Conservation (phyloP, 192 early-diverging fungal genomes). For the Martensiomyces pterosporus region DNA sequence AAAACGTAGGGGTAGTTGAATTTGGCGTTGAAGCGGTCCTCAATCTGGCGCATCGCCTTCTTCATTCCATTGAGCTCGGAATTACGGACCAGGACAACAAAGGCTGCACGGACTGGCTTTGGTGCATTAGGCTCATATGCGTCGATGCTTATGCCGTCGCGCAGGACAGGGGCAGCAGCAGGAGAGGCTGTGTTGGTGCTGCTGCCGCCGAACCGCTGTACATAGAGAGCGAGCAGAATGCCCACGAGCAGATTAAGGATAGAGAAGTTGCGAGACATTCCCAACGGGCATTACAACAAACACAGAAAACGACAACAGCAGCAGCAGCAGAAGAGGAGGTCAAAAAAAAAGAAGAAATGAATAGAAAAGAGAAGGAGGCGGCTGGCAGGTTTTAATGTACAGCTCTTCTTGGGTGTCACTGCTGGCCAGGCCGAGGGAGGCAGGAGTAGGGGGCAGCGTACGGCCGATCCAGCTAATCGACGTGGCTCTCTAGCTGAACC, state of each 20-base stretch:
- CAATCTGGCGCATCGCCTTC: conserved; percentile 64
- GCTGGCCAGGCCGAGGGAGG: no score
- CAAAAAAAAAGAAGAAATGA: conserved; percentile 5
- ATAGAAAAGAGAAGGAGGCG: neutral
- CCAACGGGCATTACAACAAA: conserved; percentile 5
- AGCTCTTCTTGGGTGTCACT: no score
- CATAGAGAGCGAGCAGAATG: conserved; percentile 20
- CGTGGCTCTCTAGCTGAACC: conserved; percentile 33
- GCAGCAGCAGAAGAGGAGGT: no score
- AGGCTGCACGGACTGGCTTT: conserved; percentile 53
- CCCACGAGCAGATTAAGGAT: conserved; percentile 26
- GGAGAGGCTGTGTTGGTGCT: no score
- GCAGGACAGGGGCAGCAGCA: no score
- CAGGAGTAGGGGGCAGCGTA: no score
- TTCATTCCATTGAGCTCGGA: conserved; percentile 60
- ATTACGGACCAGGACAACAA: conserved; percentile 77
- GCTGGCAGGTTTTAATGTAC: no score
- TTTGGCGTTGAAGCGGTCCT: conserved; percentile 74
- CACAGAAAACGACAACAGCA: neutral
- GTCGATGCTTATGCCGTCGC: neutral
- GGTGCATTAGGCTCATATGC: neutral
- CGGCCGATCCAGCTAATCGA: conserved; percentile 3
- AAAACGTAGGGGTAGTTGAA: conserved; percentile 87
- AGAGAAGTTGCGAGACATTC: conserved; percentile 5
- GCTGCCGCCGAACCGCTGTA: conserved; percentile 3